A percentile compares a stretch with the other conserved stretches of the same genome.
phyloP scores from a whole-genome alignment of 805 yeast genomes.

The Starmera pachycereana region DNA sequence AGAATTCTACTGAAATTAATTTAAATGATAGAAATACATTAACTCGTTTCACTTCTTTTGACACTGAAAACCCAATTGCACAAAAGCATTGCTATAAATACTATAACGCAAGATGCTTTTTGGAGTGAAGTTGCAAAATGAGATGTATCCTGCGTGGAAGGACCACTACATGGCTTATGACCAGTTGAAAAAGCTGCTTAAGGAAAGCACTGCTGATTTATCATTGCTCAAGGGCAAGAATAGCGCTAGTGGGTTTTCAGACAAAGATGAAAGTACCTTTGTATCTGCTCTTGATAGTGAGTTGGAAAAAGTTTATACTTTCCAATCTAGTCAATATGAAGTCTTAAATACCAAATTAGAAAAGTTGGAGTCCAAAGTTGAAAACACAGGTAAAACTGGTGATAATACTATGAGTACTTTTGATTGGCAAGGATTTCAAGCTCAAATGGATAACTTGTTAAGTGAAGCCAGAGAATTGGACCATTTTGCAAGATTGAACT shows the following conservation, averaged over 20 bases:
- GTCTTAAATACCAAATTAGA: slow-evolving; percentile 56
- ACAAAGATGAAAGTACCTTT: slow-evolving; percentile 60
- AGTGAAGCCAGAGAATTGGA: slow-evolving; percentile 77
- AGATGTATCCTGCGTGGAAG: slow-evolving; percentile 84
- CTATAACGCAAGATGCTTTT: slow-evolving; percentile 50
- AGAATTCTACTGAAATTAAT: too few species aligned
- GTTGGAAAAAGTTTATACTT: slow-evolving; percentile 66
- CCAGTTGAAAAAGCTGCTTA: slow-evolving; percentile 51
- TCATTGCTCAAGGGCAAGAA: slow-evolving; percentile 10
- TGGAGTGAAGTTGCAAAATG: slow-evolving; percentile 73
- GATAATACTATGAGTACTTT: slow-evolving; percentile 24
- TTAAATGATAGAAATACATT: too few species aligned
- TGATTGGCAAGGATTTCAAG: slow-evolving; percentile 54
- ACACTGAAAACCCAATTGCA: too few species aligned
- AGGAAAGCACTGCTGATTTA: slow-evolving; percentile 46
- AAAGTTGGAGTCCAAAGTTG: slow-evolving; percentile 51
- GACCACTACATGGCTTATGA: slow-evolving; percentile 60
- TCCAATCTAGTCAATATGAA: slow-evolving; percentile 59
- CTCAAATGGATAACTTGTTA: slow-evolving; percentile 61
- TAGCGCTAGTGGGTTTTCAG: slow-evolving; percentile 41
- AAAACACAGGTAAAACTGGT: slow-evolving; percentile 21
- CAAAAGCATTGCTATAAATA: neutral
- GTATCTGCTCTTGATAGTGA: slow-evolving; percentile 59
- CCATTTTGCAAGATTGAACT: slow-evolving; percentile 82
- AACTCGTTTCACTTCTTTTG: too few species aligned